Base-by-base conservation (phyloP, 2,329 filamentous ascomycete genomes). In the Leptographium lundbergii region DNA sequence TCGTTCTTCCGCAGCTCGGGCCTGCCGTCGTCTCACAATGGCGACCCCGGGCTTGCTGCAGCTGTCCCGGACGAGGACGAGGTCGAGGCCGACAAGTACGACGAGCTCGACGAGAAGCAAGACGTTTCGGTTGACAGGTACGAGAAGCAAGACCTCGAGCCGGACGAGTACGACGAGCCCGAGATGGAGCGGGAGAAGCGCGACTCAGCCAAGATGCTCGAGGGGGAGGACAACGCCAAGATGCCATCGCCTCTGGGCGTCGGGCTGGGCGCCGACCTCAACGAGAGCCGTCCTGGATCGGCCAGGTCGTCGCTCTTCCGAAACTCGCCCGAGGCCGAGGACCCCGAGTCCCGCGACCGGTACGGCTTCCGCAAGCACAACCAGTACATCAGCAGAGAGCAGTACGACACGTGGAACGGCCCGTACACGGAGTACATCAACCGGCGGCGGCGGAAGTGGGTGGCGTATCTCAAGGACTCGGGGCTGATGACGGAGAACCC, bases 361-460 rank as follows among this genome's bases (percentile, higher is more conserved):
- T 96, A 96, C 67, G 92, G 92, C 4, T 97, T 97, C 75, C 89
- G 90, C 64, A 97, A 96, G 70, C 81, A 83, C 45, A 92, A 85
- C 48, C 86, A 91, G 64, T 86, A 95, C 67, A 80, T 96, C 62
- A 87, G 81, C 1, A 74, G 85, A 24, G 79, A 87, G 60, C 81
- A 91, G 68, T 95, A 95, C 68, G 89, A 96, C 66, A 75, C 78
- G 1, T 97, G 92, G 92, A 84, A 91, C 65, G 74, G 74, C 19
- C 77, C 77, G 4, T 96, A 97, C 69, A 82, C 81, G 34, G 80
- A 85, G 45, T 91, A 94, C 68, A 77, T 95, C 47, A 81, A 81
- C 1, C 81, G 88, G 36, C 81, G 92, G 61, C 80, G 82, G 63
- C 85, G 82, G 72, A 96, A 96, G 74, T 97, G 92, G 92, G 75